Base-by-base conservation (phyloP, 306 rosid species). In the Vigna nakashimae region DNA sequence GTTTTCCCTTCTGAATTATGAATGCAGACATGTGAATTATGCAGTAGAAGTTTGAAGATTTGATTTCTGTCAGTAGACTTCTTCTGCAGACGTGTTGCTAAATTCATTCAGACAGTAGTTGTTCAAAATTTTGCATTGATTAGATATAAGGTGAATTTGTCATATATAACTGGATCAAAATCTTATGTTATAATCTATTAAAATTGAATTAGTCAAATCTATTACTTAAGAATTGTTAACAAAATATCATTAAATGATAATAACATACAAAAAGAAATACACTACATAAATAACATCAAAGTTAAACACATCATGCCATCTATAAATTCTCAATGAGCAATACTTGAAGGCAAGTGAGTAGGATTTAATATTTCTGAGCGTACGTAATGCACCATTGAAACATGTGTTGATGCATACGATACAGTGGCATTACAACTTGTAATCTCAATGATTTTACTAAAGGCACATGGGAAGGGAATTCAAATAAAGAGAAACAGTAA, bases 21-120 rank as follows among this genome's bases (percentile, higher is more conserved):
- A 80, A 80, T 87, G 85, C 80, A 38, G 7, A 4, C 88, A 84
- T 77, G 85, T 77, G 86, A 87, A 71, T 12, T 77, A 32, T 75
- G 30, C 66, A 7, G 20, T 71, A 53, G 26, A 28, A 46, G 56
- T 57, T 75, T 64, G 34, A 65, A 79, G 42, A 55, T 32, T 4
- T 46, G 20, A 8, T 68, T 32, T 43, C 6, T 5, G 45, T 5
- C 52, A 5, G 30, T 6, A 14, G 28, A 22, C 8, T 0, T 63
- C 17, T 34, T 65, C 9, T 65, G 12, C 43, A 46, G 48, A 46
- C 4, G 43, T 28, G 16, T 69, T 16, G 30, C 10, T 16, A 48
- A 51, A 15, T 70, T 66, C 45, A 10, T 42, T 40, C 4, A 28
- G 4, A 28, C 4, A 28, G 30, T 28, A 28, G 30, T 28, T 0